Evolutionary conservation across 768 basidiomycete genomes (phyloP), one percentile per base, ranked within the genome.

Genomic region (Rhodosporidiobolus sp.): DNA sequence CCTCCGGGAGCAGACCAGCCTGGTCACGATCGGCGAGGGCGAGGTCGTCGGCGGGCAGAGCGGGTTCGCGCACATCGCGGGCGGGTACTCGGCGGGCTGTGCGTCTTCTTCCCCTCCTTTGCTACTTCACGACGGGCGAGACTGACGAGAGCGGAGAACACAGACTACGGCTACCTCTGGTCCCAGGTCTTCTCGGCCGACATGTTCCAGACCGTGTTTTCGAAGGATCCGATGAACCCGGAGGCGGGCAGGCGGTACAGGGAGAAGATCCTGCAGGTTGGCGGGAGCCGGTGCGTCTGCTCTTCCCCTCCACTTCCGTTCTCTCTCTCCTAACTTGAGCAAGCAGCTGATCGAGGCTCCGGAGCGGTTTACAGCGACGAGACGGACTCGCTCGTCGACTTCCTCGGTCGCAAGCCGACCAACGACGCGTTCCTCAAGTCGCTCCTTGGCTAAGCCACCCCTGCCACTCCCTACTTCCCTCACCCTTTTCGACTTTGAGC

Each of bases 321-420:
- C 28, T 28, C 22, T 48, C 6, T 28, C 26, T 14, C 12, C 1
- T 34, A 32, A 32, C 12, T 34, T 56, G 16, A 19, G 16, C 17
- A 1, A 4, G n/a, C n/a, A 14, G 14, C 38, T 43, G 38, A 7
- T 43, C 35, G 57, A 50, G n/a, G 48, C 30, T 16, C 4, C 24
- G 20, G 2, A 9, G 4, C 24, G 11, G 28, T 1, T 19, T 19
- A 20, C 73, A 86, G 89, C 20, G 91, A 94, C 72, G 92, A 92
- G 76, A 81, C 87, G 67, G 88, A 90, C 57, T 89, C 88, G n/a
- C 84, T 94, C 68, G 85, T 89, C 84, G 90, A 88, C 73, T 91
- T 92, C 86, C 85, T 92, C 60, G 90, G 90, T 9, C 85, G 90
- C 28, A 83, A 84, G 58, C 89, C 90, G 32, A 89, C 88, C 76